Evolutionary conservation across 352 stramenopile genomes (phyloP).

Genomic region (Lagenidium giganteum): DNA sequence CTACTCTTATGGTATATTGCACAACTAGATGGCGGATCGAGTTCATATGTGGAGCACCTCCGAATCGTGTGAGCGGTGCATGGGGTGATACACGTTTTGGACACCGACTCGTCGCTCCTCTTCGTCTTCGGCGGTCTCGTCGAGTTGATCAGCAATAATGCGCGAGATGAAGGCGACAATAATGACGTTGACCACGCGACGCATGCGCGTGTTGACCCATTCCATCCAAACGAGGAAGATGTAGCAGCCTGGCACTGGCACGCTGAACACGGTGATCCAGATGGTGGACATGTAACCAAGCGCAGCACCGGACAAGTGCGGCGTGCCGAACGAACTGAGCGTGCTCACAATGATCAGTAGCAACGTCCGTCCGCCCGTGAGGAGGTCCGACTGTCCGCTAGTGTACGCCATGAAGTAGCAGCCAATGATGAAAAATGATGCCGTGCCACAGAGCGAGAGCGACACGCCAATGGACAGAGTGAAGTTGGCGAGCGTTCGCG

Average conservation of each 20-base stretch:
- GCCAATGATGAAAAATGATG: constrained; percentile 46
- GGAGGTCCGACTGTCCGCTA: constrained; percentile 25
- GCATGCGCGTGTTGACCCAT: constrained; percentile 49
- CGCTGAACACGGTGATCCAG: constrained; percentile 38
- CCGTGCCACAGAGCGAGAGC: constrained; percentile 45
- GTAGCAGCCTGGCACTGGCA: constrained; percentile 32
- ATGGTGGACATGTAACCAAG: constrained; percentile 57
- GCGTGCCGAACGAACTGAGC: constrained; percentile 46
- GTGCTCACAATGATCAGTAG: constrained; percentile 36
- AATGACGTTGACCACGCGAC: constrained; percentile 55
- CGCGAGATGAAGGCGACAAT: constrained; percentile 56
- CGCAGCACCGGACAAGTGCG: constrained; percentile 22
- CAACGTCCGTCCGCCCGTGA: constrained; percentile 37
- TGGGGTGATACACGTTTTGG: too few species aligned
- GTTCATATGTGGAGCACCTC: too few species aligned
- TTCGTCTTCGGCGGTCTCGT: constrained; percentile 72
- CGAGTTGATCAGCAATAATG: constrained; percentile 63
- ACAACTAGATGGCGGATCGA: too few species aligned
- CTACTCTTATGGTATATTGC: too few species aligned
- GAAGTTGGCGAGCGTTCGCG: constrained; percentile 59
- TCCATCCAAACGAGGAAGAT: constrained; percentile 38
- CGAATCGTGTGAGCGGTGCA: too few species aligned
- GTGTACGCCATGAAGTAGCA: constrained; percentile 65
- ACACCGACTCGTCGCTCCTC: too few species aligned
- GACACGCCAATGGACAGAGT: constrained; percentile 44